Evolutionary conservation across 805 yeast species (phyloP), one percentile per base, ranked within the genome.

Genomic region (Metschnikowia borealis): DNA sequence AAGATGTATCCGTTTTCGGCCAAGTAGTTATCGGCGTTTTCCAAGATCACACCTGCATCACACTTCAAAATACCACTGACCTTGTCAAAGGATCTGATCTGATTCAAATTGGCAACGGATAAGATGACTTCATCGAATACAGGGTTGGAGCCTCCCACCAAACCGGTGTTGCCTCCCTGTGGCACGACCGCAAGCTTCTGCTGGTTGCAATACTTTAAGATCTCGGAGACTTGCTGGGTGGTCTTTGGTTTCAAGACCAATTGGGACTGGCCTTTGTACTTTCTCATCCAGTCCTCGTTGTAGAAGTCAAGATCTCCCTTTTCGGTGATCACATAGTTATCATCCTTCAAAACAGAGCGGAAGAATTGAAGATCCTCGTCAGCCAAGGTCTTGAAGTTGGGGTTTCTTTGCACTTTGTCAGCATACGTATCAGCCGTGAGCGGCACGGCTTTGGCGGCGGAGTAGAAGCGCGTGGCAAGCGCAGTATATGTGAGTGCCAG

Each of bases 81-180:
- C 11, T 74, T 65, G 63, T 91, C 97, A 65, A 91, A 92, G 2
- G 87, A 79, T 64, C 96, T 81, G 47, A 92, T 78, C 62, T 85
- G 79, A 75, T 89, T 89, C 74, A 92, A 60, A 60, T 78, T 79
- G 34, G 86, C 70, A 44, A 90, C 70, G 2, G 89, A 85, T 21
- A 91, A 58, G 21, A 91, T 79, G 45, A 91, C 81, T 69, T 91
- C 98, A 67, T 91, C 98, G 67, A 89, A 91, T 0, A 91, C 84
- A 0, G 97, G 97, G 17, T 84, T 81, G 5, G 96, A 86, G 4
- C 97, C 98, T 56, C 97, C 98, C 38, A 91, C 98, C 42, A 91
- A 77, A 26, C 97, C 97, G 1, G 97, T 92, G 69, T 92, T 91
- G 59, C 98, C 98, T 64, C 97, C 97, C 70, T 92, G 97, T 14